Conservation (phyloP, 108 stramenopile genomes). For the Aurantiochytrium sp. region DNA sequence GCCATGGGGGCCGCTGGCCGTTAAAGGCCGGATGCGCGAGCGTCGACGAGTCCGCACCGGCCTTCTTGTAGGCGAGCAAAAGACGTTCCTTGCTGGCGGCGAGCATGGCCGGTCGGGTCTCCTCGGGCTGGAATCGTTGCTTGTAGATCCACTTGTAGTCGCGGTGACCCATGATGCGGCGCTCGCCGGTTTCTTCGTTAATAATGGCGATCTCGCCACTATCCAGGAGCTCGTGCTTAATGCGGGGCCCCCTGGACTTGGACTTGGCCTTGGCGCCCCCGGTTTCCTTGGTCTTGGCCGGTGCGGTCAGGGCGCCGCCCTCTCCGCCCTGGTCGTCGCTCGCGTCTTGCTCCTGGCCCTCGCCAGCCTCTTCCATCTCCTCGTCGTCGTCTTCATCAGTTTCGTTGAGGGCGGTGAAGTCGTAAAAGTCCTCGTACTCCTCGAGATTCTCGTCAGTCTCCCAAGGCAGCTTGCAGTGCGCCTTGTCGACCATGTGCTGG, state of each 20-base stretch:
- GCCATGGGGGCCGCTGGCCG: background rate
- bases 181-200: background rate
- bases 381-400: constrained; percentile 3
- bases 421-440: constrained; percentile 25
- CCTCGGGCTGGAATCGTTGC: background rate
- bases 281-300: background rate
- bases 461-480: constrained; percentile 21
- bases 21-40: background rate
- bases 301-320: background rate
- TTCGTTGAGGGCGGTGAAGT: constrained; percentile 8
- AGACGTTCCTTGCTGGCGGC: constrained; percentile 13
- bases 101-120: background rate
- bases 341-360: no score
- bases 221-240: constrained; percentile 17
- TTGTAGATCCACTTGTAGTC: constrained; percentile 12
- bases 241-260: background rate
- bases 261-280: background rate
- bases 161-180: background rate
- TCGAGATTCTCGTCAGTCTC: background rate
- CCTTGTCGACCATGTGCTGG: background rate
- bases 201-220: background rate
- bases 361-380: background rate
- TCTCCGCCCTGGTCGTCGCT: background rate
- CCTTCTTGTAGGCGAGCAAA: constrained; percentile 1
- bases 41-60: constrained; percentile 2